A percentile compares a stretch with the other conserved stretches of the same genome.
phyloP scores from a whole-genome alignment of 106 monocot genomes.

The Narthecium ossifragum region DNA sequence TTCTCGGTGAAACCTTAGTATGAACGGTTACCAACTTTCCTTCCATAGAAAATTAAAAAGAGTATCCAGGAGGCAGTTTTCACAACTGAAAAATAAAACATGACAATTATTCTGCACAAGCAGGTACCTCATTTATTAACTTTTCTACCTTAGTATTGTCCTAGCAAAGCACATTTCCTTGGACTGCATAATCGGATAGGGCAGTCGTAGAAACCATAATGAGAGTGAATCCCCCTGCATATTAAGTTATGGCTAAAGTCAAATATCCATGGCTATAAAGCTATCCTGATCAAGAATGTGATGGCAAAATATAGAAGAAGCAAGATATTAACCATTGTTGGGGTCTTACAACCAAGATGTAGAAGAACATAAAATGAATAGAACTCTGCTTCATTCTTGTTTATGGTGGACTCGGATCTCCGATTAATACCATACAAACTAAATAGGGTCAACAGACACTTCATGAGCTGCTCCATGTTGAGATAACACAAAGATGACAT shows the following conservation, averaged over 20 bases:
- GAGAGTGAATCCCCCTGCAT: constrained; percentile 64
- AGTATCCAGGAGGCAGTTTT: neutral
- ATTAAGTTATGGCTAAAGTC: constrained; percentile 1
- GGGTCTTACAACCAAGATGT: constrained; percentile 59
- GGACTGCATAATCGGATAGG: constrained; percentile 49
- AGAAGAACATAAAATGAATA: constrained; percentile 89
- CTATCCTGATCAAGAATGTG: constrained; percentile 1
- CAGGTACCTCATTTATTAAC: neutral
- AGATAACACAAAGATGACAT: constrained; percentile 69
- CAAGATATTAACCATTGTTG: constrained; percentile 49
- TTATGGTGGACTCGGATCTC: constrained; percentile 23
- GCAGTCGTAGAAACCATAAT: constrained; percentile 61
- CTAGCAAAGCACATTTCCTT: constrained; percentile 77
- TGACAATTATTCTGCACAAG: neutral
- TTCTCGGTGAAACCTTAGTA: no score
- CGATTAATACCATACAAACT: constrained; percentile 57
- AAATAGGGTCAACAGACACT: constrained; percentile 71
- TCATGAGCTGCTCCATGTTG: constrained; percentile 91
- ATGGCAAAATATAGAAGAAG: constrained; percentile 4
- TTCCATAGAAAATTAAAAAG: no score
- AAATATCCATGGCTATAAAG: neutral
- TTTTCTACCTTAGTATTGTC: constrained; percentile 53
- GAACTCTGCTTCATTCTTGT: constrained; percentile 67
- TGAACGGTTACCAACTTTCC: no score
- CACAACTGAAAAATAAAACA: neutral